Conservation (phyloP, 1,139 yeast genomes). For the Diutina scorzettiae region DNA sequence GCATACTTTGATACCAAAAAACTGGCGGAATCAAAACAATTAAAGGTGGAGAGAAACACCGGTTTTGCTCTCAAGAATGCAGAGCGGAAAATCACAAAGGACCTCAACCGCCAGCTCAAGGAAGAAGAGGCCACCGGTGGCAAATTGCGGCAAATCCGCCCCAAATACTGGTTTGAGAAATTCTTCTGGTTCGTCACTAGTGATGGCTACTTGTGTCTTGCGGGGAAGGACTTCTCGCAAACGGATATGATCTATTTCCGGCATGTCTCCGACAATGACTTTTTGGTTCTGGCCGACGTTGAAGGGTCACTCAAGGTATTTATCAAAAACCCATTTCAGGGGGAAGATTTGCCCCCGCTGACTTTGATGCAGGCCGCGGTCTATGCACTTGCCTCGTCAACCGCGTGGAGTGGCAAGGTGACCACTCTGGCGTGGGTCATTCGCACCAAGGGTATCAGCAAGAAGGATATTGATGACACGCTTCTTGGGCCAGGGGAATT, state of each 20-base stretch:
- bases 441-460: slow-evolving; percentile 51
- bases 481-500: slow-evolving; percentile 57
- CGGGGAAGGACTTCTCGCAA: slow-evolving; percentile 80
- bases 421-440: slow-evolving; percentile 81
- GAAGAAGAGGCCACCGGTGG: slow-evolving; percentile 5
- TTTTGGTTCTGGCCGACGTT: slow-evolving; percentile 62
- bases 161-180: slow-evolving; percentile 86
- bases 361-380: slow-evolving; percentile 87
- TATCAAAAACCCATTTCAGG: slow-evolving; percentile 60
- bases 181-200: slow-evolving; percentile 85
- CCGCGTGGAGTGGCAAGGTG: slow-evolving; percentile 82
- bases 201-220: slow-evolving; percentile 79
- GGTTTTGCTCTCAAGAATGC: slow-evolving; percentile 75
- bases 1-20: slow-evolving; percentile 71
- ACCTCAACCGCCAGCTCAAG: slow-evolving; percentile 16
- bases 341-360: slow-evolving; percentile 62
- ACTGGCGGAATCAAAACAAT: slow-evolving; percentile 60
- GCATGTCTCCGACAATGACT: slow-evolving; percentile 63
- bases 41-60: slow-evolving; percentile 71
- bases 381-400: slow-evolving; percentile 67
- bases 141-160: slow-evolving; percentile 27
- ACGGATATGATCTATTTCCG: slow-evolving; percentile 73
- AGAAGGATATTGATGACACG: slow-evolving; percentile 53
- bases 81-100: slow-evolving; percentile 64
- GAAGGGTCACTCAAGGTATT: slow-evolving; percentile 69